Evolutionary conservation across 2,329 filamentous ascomycete species (phyloP).

Genomic region (Xylaria digitata): DNA sequence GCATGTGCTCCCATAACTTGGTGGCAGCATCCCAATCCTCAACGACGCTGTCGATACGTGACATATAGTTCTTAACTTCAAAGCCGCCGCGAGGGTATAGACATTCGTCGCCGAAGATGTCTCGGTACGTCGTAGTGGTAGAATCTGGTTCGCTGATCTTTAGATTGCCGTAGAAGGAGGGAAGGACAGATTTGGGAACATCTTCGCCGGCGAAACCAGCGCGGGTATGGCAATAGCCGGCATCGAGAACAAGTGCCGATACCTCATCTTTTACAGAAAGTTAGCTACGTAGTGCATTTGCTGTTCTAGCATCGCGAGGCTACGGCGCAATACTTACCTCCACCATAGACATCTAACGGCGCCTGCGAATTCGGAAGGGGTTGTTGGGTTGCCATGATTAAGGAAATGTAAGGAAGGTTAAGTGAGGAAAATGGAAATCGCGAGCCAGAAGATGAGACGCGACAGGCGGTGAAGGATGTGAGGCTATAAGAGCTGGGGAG

Average conservation of each 20-base stretch:
- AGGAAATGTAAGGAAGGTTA: slow-evolving; percentile 17
- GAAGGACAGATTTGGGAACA: slow-evolving; percentile 91
- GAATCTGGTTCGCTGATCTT: slow-evolving; percentile 60
- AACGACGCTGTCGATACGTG: slow-evolving; percentile 81
- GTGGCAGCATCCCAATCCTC: slow-evolving; percentile 96
- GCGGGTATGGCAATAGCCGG: slow-evolving; percentile 89
- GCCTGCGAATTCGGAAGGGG: slow-evolving; percentile 47
- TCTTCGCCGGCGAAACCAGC: slow-evolving; percentile 98
- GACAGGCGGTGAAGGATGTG: slow-evolving; percentile 4
- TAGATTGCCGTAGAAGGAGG: slow-evolving; percentile 84
- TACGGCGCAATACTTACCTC: slow-evolving; percentile 44
- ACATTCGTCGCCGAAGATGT: slow-evolving; percentile 90
- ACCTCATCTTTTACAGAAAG: slow-evolving; percentile 79
- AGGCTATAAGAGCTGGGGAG: not conserved
- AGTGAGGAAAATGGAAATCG: not conserved
- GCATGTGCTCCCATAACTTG: slow-evolving; percentile 91
- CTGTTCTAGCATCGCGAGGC: slow-evolving; percentile 27
- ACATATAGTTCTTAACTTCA: slow-evolving; percentile 93
- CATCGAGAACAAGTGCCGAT: slow-evolving; percentile 94
- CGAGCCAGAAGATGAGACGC: not conserved
- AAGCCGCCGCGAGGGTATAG: slow-evolving; percentile 80
- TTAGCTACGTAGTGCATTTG: slow-evolving; percentile 14
- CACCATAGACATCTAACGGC: slow-evolving; percentile 50
- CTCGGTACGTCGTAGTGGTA: slow-evolving; percentile 53
- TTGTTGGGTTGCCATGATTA: slow-evolving; percentile 47